phyloP scores from a whole-genome alignment of 495 filamentous ascomycete genomes.

The Rusavskia elegans region DNA sequence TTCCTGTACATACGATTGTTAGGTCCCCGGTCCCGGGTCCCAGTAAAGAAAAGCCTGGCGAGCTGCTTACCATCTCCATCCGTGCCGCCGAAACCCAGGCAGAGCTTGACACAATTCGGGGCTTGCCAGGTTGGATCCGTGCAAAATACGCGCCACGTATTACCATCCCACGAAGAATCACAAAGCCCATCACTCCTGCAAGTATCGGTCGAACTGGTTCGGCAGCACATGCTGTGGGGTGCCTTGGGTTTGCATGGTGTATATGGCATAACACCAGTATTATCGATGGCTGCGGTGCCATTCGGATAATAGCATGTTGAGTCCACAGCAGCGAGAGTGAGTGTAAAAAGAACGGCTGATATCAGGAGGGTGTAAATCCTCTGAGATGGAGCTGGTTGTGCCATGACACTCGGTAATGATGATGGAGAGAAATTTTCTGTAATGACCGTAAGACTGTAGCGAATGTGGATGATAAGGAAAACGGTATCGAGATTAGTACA shows the following conservation, averaged over 20 bases:
- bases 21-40: not conserved
- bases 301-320: conserved; percentile 1
- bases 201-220: not conserved
- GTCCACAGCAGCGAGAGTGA: not conserved
- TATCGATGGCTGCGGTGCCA: not conserved
- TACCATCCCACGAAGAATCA: not conserved
- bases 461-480: too few relatives aligned
- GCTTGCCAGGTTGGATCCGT: conserved; percentile 1
- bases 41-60: not conserved
- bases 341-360: not conserved
- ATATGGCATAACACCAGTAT: not conserved
- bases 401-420: too few relatives aligned
- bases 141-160: conserved; percentile 1
- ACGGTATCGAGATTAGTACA: too few relatives aligned
- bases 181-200: not conserved
- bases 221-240: conserved; percentile 2
- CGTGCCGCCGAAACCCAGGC: not conserved
- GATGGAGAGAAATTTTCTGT: too few relatives aligned
- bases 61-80: not conserved
- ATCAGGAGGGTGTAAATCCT: not conserved
- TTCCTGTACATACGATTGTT: not conserved
- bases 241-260: not conserved
- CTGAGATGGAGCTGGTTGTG: not conserved
- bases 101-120: not conserved
- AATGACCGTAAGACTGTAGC: too few relatives aligned